These are phyloP conservation scores for Sporothrix mexicana DNA, from an alignment of 2,329 filamentous ascomycete genomes.

Conservation along the genomic window DNA sequence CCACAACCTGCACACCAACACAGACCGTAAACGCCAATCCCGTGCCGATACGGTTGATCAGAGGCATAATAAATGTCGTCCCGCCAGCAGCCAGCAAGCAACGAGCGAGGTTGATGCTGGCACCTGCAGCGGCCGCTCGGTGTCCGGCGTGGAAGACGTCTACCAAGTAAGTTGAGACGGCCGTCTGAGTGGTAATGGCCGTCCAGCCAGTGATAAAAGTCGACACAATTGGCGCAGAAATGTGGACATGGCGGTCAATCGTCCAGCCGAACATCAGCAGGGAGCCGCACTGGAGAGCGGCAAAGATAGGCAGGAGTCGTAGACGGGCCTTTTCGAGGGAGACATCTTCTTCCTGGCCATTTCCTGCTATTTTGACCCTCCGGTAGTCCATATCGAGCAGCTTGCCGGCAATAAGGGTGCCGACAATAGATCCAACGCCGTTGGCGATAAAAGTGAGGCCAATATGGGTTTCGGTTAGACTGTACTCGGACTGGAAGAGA, in stretches of 20 bases:
- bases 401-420: constrained; percentile 60
- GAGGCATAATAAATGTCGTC: constrained; percentile 63
- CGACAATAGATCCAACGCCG: constrained; percentile 55
- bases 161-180: constrained; percentile 66
- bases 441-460: constrained; percentile 62
- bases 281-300: constrained; percentile 52
- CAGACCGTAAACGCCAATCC: constrained; percentile 67
- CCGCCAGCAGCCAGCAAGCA: constrained; percentile 65
- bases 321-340: constrained; percentile 61
- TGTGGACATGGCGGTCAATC: constrained; percentile 51
- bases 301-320: constrained; percentile 54
- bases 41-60: constrained; percentile 61
- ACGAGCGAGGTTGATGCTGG: constrained; percentile 68
- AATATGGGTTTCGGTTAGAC: constrained; percentile 56
- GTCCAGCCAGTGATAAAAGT: constrained; percentile 63
- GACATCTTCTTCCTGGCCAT: constrained; percentile 48
- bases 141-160: constrained; percentile 61
- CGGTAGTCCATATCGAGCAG: constrained; percentile 71
- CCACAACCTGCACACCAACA: constrained; percentile 55
- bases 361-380: constrained; percentile 51
- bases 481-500: constrained; percentile 54
- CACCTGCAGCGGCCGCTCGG: constrained; percentile 65
- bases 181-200: constrained; percentile 65
- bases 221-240: constrained; percentile 62
- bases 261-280: constrained; percentile 60